Evolutionary conservation across 2,329 filamentous ascomycete genomes (phyloP).

Genomic region (Emydomyces testavorans): DNA sequence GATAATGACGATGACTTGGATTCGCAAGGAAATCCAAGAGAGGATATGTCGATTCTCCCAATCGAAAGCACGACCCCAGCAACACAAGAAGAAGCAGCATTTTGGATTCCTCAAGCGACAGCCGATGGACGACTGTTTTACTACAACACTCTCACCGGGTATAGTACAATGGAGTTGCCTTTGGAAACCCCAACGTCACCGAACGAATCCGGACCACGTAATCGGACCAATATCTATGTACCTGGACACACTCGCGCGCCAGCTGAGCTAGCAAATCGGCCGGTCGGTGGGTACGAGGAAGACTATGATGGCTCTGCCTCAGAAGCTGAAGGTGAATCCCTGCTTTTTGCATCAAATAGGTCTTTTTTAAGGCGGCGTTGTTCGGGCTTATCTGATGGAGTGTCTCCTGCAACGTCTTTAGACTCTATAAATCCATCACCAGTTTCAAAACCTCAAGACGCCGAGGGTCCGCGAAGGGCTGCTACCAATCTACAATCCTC

Average conservation of each 20-base stretch:
- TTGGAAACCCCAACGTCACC: slow-evolving; percentile 75
- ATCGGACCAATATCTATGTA: slow-evolving; percentile 77
- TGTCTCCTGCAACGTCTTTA: slow-evolving; percentile 82
- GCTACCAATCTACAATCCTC: slow-evolving; percentile 13
- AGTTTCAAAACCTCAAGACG: slow-evolving; percentile 47
- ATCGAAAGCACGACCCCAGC: slow-evolving; percentile 54
- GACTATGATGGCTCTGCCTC: slow-evolving; percentile 87
- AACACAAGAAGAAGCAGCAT: slow-evolving; percentile 78
- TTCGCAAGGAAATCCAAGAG: slow-evolving; percentile 55
- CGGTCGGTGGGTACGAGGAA: slow-evolving; percentile 71
- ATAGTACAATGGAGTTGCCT: slow-evolving; percentile 90
- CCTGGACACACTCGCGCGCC: slow-evolving; percentile 85
- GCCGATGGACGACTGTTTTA: slow-evolving; percentile 88
- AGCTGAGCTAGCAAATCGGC: slow-evolving; percentile 78
- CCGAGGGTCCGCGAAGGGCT: slow-evolving; percentile 23
- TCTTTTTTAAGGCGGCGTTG: slow-evolving; percentile 56
- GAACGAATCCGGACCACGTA: slow-evolving; percentile 72
- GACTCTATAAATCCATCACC: slow-evolving; percentile 72
- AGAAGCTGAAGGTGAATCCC: slow-evolving; percentile 67
- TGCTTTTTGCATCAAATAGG: slow-evolving; percentile 56
- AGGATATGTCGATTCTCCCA: slow-evolving; percentile 49
- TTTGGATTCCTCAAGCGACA: slow-evolving; percentile 97
- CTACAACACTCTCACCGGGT: slow-evolving; percentile 94
- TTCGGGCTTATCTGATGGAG: slow-evolving; percentile 54
- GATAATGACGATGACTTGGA: slow-evolving; percentile 54